Evolutionary conservation across 1,284 basidiomycete species (phyloP), one percentile per base, ranked within the genome.

Genomic region (Boletus semigastroideus): DNA sequence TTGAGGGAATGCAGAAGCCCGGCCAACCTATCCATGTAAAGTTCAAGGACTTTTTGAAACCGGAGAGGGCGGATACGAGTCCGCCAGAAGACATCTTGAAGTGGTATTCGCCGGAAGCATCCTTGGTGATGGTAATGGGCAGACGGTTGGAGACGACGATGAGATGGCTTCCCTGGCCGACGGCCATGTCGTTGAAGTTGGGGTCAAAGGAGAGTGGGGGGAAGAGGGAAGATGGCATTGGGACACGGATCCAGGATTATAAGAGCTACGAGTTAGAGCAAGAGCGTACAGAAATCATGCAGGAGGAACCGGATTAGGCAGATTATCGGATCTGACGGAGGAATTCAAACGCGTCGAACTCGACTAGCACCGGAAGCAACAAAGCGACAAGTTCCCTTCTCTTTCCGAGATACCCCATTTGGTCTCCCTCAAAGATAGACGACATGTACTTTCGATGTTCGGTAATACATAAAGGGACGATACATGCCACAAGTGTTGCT

Each of bases 51-150:
- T 95, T 96, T 75, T 98, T 98, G 81, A 93, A 95, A 43, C 94
- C 94, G 14, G 90, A 90, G 54, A 98, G 83, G 45, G 94, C 94
- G 49, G 91, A 94, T 56, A 97, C 94, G 53, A 98, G 87, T 49
- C 94, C 94, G 42, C 94, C 94, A 2, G 91, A 94, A 49, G 92
- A 94, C 91, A 96, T 95, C 78, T 94, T 94, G 83, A 94, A 97
- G 74, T 94, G 87, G 72, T 94, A 97, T 70, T 94, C 86, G 66
- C 93, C 93, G 45, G 80, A 74, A 20, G 78, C 83, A 79, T 95
- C 92, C 72, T 92, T 94, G 66, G 76, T 88, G 66, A 96, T 95
- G 41, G 93, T 95, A 55, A 97, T 82, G 25, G 95, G 95, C 55
- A 98, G 86, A 52, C 95, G 86, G 74, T 98, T 98, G 48, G 92